A percentile compares a stretch with the other conserved stretches of the same genome.
Conservation (phyloP, 495 filamentous ascomycete species). For the Immersiella caudata region DNA sequence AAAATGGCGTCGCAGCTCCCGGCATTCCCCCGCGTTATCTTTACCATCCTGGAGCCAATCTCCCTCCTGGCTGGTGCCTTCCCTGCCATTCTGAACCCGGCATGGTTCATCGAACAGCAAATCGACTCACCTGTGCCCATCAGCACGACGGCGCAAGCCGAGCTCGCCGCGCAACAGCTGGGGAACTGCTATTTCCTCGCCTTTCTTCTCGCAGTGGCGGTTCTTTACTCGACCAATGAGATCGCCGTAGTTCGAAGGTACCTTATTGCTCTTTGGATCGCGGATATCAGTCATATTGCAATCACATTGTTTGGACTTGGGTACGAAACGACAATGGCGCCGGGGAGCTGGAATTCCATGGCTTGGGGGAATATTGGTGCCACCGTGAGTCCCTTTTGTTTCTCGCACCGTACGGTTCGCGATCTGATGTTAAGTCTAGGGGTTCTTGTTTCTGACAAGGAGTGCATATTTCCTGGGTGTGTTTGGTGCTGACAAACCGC, state of each 20-base stretch:
- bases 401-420: neutral
- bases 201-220: constrained; percentile 61
- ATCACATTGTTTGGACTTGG: constrained; percentile 64
- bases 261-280: constrained; percentile 64
- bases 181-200: constrained; percentile 70
- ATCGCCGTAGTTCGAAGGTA: constrained; percentile 68
- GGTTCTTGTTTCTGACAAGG: constrained; percentile 57
- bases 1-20: constrained; percentile 57
- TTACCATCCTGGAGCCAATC: constrained; percentile 68
- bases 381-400: constrained; percentile 48
- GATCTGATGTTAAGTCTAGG: neutral
- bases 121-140: constrained; percentile 43
- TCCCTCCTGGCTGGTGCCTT: constrained; percentile 64
- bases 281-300: constrained; percentile 70
- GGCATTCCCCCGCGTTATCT: constrained; percentile 54
- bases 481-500: constrained; percentile 52
- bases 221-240: constrained; percentile 66
- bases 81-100: constrained; percentile 56
- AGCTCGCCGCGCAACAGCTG: constrained; percentile 54
- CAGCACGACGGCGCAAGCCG: constrained; percentile 30
- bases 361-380: constrained; percentile 74
- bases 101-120: constrained; percentile 64
- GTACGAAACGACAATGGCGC: constrained; percentile 53
- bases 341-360: constrained; percentile 66
- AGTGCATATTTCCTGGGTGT: constrained; percentile 59